These are phyloP conservation scores for Chrysoporthe deuterocubensis DNA, from an alignment of 2,329 filamentous ascomycete genomes.

Conservation along the genomic window DNA sequence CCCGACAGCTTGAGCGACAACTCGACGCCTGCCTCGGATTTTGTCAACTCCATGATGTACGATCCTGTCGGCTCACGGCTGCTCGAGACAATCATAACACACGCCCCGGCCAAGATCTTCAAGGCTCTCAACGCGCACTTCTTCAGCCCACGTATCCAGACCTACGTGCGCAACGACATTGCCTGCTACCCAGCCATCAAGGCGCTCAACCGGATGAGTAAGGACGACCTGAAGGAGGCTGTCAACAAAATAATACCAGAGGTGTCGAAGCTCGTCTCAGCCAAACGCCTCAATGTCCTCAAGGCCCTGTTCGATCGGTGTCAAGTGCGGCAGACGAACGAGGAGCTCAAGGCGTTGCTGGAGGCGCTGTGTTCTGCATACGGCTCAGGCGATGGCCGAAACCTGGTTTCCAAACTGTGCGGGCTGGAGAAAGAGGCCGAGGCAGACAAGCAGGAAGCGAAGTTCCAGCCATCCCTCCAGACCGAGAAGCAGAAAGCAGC, in stretches of 20 bases:
- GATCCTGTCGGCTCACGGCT: slow-evolving; percentile 89
- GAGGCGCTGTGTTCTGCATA: slow-evolving; percentile 55
- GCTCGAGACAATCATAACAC: slow-evolving; percentile 81
- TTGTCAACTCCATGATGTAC: slow-evolving; percentile 86
- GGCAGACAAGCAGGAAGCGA: slow-evolving; percentile 33
- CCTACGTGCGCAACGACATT: slow-evolving; percentile 84
- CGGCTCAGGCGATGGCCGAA: slow-evolving; percentile 48
- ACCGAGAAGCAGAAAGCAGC: slow-evolving; percentile 60
- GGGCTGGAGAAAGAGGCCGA: slow-evolving; percentile 44
- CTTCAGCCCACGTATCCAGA: slow-evolving; percentile 79
- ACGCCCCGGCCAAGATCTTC: slow-evolving; percentile 86
- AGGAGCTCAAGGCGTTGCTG: slow-evolving; percentile 49
- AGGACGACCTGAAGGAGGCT: slow-evolving; percentile 79
- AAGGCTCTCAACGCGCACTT: slow-evolving; percentile 82
- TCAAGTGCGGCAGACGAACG: slow-evolving; percentile 55
- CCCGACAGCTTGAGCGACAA: slow-evolving; percentile 71
- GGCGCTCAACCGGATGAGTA: slow-evolving; percentile 81
- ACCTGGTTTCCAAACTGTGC: slow-evolving; percentile 55
- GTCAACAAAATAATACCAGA: slow-evolving; percentile 74
- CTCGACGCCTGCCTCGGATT: slow-evolving; percentile 72
- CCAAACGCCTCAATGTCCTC: slow-evolving; percentile 78
- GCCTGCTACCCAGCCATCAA: slow-evolving; percentile 86
- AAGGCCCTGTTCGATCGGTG: slow-evolving; percentile 85
- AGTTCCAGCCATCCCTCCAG: slow-evolving; percentile 37
- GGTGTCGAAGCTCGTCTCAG: slow-evolving; percentile 72